Base-by-base conservation (phyloP, 2,329 filamentous ascomycete genomes). In the Aspergillus spinulosporus region DNA sequence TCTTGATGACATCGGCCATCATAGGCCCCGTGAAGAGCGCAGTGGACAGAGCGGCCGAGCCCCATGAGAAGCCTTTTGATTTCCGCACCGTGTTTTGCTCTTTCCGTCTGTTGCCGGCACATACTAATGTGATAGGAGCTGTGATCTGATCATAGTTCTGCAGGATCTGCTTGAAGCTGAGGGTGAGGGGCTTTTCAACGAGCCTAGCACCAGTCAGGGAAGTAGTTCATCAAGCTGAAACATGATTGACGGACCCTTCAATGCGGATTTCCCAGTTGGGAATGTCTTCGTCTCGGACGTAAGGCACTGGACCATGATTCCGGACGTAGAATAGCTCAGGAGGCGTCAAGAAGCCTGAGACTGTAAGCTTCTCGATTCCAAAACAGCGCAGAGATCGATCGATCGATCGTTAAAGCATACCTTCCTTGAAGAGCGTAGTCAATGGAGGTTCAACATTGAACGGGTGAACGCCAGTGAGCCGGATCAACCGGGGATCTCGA, bases 11-110 rank as follows among this genome's bases (percentile, higher is more conserved):
- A 59, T 93, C 88, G 1, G 80, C 80, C 72, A 96, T 84, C 40
- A 87, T 78, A 0, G 92, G 88, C 21, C 92, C 92, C 0, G 92
- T 97, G 81, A 90, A 97, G 0, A 96, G 76, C 0, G 91, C 90
- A 0, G 90, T 97, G 0, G 91, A 95, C 4, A 97, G 72, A 26
- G 92, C 92, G 3, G 90, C 92, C 1, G 92, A 81, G 36, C 92
- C 92, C 92, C 92, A 97, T 2, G 91, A 96, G 75, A 97, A 97
- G 0, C 92, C 92, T 66, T 96, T 95, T 1, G 89, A 90, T 72
- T 96, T 96, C 12, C 90, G 83, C 2, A 96, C 89, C 50, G 90
- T 81, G 64, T 97, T 97, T 70, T 96, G 92, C 74, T 97, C 92
- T 75, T 96, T 96, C 32, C 92, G 84, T 57, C 92, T 82, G 72